phyloP scores from a whole-genome alignment of 345 rosid species.

The Eucalyptus cladocalyx region DNA sequence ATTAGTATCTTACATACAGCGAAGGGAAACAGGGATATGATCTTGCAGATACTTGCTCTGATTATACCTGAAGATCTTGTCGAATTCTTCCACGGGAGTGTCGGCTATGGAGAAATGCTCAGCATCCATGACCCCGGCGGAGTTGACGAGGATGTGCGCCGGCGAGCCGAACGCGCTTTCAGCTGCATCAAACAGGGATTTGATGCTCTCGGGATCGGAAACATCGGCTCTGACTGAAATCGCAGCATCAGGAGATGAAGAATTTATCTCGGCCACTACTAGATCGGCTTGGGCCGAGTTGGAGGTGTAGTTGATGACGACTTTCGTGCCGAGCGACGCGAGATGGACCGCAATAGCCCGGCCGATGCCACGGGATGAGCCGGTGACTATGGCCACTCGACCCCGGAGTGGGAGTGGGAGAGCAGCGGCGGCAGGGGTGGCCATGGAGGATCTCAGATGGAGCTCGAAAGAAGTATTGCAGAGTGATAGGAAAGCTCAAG shows the following conservation, averaged over 20 bases:
- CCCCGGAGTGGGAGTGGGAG: not conserved
- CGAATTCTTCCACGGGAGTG: not conserved
- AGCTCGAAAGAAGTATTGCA: not conserved
- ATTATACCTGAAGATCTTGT: not conserved
- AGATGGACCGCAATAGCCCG: not conserved
- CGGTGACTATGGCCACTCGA: not conserved
- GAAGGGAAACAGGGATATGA: not conserved
- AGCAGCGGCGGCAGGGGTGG: not conserved
- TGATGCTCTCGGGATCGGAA: not conserved
- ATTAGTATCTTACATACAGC: not conserved
- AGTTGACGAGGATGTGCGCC: not conserved
- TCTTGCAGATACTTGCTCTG: not conserved
- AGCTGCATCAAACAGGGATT: not conserved
- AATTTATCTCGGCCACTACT: not conserved
- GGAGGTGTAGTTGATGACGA: conserved; percentile 1
- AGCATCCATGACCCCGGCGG: not conserved
- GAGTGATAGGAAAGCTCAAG: not conserved
- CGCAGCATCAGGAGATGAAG: not conserved
- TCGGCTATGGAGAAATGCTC: not conserved
- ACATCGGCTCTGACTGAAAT: not conserved
- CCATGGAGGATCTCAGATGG: not conserved
- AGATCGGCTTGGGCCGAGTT: not conserved
- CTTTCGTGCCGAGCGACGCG: not conserved
- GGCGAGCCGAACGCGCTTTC: not conserved
- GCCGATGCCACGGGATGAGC: not conserved